Evolutionary conservation across 345 rosid genomes (phyloP).

Genomic region (Psidium friedrichsthalianum): DNA sequence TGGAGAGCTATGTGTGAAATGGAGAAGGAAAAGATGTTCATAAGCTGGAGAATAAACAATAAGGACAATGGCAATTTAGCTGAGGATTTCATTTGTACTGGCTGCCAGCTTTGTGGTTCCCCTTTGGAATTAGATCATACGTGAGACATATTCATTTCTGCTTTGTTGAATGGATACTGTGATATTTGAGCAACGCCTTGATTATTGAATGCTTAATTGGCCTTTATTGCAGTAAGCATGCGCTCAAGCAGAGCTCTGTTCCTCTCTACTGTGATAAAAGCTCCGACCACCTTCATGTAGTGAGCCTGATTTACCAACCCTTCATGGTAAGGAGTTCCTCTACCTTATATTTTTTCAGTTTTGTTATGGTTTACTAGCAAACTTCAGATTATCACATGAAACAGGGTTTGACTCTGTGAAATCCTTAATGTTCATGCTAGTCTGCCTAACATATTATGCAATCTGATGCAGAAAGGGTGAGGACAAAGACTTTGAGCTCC

Average conservation of each 20-base stretch:
- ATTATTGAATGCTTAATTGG: neutral
- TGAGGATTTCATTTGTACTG: constrained; percentile 40
- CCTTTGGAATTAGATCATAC: constrained; percentile 23
- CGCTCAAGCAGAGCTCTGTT: constrained; percentile 7
- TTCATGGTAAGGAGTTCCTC: constrained; percentile 27
- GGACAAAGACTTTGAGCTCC: neutral
- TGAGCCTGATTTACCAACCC: constrained; percentile 38
- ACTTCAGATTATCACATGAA: neutral
- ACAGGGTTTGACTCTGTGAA: neutral
- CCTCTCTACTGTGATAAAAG: constrained; percentile 32
- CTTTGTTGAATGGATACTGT: neutral
- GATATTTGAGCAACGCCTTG: neutral
- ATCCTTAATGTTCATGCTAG: neutral
- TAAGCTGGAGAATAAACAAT: constrained; percentile 29
- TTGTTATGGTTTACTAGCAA: neutral
- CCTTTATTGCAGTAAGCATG: constrained; percentile 12
- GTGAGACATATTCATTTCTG: constrained; percentile 5
- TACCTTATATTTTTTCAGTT: neutral
- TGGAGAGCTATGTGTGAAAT: constrained; percentile 19
- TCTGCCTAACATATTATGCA: neutral
- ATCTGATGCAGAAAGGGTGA: neutral
- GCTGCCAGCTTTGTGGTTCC: constrained; percentile 40
- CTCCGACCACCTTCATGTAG: constrained; percentile 31
- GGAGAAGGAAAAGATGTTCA: constrained; percentile 38
- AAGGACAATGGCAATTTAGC: constrained; percentile 6